A percentile compares a stretch with the other conserved stretches of the same genome.
Conservation (phyloP, 2,329 filamentous ascomycete species). For the Ophiostoma novo-ulmi region DNA sequence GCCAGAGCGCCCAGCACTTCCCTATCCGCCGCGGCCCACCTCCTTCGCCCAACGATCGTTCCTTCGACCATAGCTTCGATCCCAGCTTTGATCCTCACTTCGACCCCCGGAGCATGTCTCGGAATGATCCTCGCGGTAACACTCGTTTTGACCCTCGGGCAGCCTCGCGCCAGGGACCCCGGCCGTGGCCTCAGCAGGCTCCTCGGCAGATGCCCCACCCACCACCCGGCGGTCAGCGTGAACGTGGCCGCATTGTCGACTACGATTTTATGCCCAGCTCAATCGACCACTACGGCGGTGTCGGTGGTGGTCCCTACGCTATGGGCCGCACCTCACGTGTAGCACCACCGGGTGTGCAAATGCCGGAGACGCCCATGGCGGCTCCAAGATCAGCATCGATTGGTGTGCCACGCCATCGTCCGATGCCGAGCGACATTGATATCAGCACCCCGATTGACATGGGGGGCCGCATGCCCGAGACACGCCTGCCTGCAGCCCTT, state of each 20-base stretch:
- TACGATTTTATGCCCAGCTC: not conserved
- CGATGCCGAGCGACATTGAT: conserved; percentile 6
- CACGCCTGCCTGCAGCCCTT: conserved; percentile 12
- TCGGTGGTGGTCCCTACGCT: not conserved
- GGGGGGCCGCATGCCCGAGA: conserved; percentile 14
- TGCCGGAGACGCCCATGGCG: not conserved
- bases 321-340: conserved; percentile 8
- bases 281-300: conserved; percentile 16
- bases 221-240: not conserved
- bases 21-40: not conserved
- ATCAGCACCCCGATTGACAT: not conserved
- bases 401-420: not conserved
- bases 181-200: not conserved
- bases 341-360: conserved; percentile 1
- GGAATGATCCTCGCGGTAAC: not conserved
- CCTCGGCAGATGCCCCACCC: not conserved
- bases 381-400: not conserved
- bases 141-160: conserved; percentile 2
- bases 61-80: not conserved
- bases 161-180: not conserved
- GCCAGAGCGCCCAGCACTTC: conserved; percentile 1
- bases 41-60: not conserved
- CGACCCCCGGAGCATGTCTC: not conserved
- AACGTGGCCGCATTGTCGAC: not conserved
- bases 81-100: not conserved